These are phyloP conservation scores for Albophoma yamanashiensis DNA, from an alignment of 2,329 filamentous ascomycete genomes.

Conservation along the genomic window DNA sequence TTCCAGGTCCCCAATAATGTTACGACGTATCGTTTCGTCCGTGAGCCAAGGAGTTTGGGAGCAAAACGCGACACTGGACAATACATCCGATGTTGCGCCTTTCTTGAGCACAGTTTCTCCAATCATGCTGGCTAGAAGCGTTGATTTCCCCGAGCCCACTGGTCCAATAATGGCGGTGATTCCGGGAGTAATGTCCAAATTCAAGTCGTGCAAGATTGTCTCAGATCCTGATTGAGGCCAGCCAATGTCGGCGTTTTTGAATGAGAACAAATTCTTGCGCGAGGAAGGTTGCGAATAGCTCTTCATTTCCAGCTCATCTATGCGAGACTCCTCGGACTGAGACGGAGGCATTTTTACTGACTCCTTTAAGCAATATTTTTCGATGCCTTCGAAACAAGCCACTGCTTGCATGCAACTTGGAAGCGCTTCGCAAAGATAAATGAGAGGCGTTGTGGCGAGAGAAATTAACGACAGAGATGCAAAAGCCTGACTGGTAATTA, in stretches of 20 bases:
- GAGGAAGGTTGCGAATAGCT: background rate
- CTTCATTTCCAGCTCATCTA: background rate
- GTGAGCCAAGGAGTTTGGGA: background rate
- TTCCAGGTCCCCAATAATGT: background rate
- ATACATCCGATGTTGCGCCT: background rate
- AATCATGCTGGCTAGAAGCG: background rate
- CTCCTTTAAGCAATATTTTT: background rate
- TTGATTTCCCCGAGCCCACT: background rate
- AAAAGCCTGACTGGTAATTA: background rate
- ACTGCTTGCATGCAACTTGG: background rate
- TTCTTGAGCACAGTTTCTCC: background rate
- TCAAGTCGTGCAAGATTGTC: background rate
- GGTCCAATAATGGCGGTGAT: background rate
- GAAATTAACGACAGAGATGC: background rate
- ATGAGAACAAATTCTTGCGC: background rate
- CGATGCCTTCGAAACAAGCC: background rate
- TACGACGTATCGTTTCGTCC: background rate
- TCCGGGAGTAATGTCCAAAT: background rate
- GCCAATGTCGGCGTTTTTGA: background rate
- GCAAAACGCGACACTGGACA: background rate
- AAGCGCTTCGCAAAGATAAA: background rate
- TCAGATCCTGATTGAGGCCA: background rate
- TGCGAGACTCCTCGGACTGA: background rate
- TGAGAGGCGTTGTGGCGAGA: background rate
- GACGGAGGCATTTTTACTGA: background rate